phyloP scores from a whole-genome alignment of 208 protist species.

The Leishmania tropica region DNA sequence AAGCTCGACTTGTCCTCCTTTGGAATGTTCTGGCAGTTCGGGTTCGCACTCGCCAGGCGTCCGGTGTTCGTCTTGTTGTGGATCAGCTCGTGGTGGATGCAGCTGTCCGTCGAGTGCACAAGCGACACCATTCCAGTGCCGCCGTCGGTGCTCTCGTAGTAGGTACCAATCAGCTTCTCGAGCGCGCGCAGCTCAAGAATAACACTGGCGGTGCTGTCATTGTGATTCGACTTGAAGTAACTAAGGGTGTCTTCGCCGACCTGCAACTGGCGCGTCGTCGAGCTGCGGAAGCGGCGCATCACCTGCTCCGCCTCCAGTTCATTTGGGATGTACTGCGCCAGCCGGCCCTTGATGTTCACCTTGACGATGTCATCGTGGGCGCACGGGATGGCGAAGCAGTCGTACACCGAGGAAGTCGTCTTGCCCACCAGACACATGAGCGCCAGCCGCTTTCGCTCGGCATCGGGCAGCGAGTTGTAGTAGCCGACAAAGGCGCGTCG shows the following conservation, averaged over 20 bases:
- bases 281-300: slow-evolving; percentile 82
- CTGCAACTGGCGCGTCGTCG: slow-evolving; percentile 82
- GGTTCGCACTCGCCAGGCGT: slow-evolving; percentile 86
- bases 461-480: slow-evolving; percentile 75
- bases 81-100: slow-evolving; percentile 94
- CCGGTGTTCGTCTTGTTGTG: slow-evolving; percentile 93
- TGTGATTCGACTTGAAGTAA: slow-evolving; percentile 87
- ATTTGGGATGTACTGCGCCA: slow-evolving; percentile 72
- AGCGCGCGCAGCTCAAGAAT: slow-evolving; percentile 87
- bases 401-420: slow-evolving; percentile 69
- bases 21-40: slow-evolving; percentile 94
- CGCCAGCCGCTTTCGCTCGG: slow-evolving; percentile 71
- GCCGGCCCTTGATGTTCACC: slow-evolving; percentile 71
- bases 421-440: slow-evolving; percentile 83
- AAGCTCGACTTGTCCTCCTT: slow-evolving; percentile 91
- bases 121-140: slow-evolving; percentile 93
- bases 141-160: slow-evolving; percentile 91
- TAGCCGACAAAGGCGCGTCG: slow-evolving; percentile 83
- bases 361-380: slow-evolving; percentile 81
- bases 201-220: slow-evolving; percentile 70
- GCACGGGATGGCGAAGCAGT: slow-evolving; percentile 83
- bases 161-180: slow-evolving; percentile 92
- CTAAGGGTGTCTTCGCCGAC: slow-evolving; percentile 88
- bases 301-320: slow-evolving; percentile 86
- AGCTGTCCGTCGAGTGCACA: slow-evolving; percentile 87